Evolutionary conservation across 2,329 filamentous ascomycete species (phyloP), one percentile per base, ranked within the genome.

Genomic region (Pseudogymnoascus sp.): DNA sequence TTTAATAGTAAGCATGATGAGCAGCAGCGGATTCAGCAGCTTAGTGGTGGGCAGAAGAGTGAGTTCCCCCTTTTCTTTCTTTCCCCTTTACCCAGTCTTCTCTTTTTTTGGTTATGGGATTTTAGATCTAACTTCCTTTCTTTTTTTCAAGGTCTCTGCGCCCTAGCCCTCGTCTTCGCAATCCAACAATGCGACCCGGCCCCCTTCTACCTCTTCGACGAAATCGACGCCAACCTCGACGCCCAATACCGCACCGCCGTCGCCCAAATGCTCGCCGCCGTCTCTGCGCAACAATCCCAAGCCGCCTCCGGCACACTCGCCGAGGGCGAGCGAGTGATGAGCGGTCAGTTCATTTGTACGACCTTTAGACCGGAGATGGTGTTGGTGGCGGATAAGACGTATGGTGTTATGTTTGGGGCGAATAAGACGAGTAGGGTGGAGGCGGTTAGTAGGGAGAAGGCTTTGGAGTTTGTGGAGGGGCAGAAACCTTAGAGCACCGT

Each of bases 1-100:
- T 99, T 99, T 83, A 99, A 99, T 80, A 96, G 91, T 69, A 97
- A 97, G 77, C 89, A 96, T 67, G 95, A 99, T 70, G 95, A 99
- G 73, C 95, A 99, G 76, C 95, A 99, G 75, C 90, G 92, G 66
- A 97, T 99, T 70, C 92, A 97, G 76, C 95, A 99, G 76, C 85
- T 99, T 66, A 96, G 90, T 69, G 95, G 95, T 80, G 95, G 95
- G 33, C 95, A 99, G 72, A 99, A 99, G 83, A 96, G 91, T 92
- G 78, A 82, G 88, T 78, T 33, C 7, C 59, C 58, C n/a, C 28
- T 43, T 25, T 28, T 38, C 33, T 60, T 18, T 2, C 28, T 28
- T 41, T 25, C 40, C 12, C 43, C 38, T 31, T 58, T 7, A 28
- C 25, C 25, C 25, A 28, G 25, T 28, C 25, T 7, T 4, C 25